Evolutionary conservation across 345 rosid genomes (phyloP).

Genomic region (Syzygium jambos): DNA sequence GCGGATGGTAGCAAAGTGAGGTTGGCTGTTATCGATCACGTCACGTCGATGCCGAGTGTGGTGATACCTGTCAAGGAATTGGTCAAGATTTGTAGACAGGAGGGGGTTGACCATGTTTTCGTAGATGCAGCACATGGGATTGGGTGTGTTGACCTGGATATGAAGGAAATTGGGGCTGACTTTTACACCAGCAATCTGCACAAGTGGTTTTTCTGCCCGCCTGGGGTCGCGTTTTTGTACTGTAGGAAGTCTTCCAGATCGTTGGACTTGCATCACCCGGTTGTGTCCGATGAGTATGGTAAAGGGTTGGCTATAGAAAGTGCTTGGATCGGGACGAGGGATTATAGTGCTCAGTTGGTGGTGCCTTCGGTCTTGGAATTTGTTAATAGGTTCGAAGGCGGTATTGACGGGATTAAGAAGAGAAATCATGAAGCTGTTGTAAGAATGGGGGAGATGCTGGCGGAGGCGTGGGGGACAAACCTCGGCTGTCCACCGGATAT

Average conservation of each 20-base stretch:
- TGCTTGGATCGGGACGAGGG: constrained; percentile 91
- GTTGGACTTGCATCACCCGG: constrained; percentile 77
- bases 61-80: constrained; percentile 71
- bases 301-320: constrained; percentile 87
- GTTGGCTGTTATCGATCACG: constrained; percentile 88
- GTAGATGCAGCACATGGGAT: constrained; percentile 95
- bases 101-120: constrained; percentile 85
- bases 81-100: constrained; percentile 77
- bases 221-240: constrained; percentile 82
- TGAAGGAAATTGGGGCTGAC: constrained; percentile 90
- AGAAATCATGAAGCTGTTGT: constrained; percentile 71
- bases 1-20: constrained; percentile 56
- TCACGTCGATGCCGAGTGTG: constrained; percentile 88
- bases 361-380: constrained; percentile 76
- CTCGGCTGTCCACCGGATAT: constrained; percentile 79
- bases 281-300: constrained; percentile 87
- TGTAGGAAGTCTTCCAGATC: constrained; percentile 31
- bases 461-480: constrained; percentile 73
- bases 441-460: constrained; percentile 85
- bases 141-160: constrained; percentile 78
- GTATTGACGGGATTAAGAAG: constrained; percentile 75
- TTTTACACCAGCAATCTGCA: constrained; percentile 82
- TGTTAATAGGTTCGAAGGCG: constrained; percentile 70
- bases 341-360: constrained; percentile 81
- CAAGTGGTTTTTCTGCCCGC: constrained; percentile 96